Evolutionary conservation across 495 filamentous ascomycete genomes (phyloP).

Genomic region (Hyaloscypha hepaticicola): DNA sequence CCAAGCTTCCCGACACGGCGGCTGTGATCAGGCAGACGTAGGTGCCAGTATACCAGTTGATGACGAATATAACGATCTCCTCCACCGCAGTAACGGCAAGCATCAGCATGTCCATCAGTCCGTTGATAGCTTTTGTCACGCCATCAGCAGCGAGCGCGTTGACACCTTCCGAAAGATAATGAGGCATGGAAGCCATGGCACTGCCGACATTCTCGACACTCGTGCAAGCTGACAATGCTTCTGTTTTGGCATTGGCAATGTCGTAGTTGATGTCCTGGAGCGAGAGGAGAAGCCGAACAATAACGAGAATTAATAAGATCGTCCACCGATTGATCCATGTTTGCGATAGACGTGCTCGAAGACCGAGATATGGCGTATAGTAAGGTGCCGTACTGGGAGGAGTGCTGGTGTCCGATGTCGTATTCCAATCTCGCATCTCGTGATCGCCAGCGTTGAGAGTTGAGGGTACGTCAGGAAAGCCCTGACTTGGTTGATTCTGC

Average conservation of each 20-base stretch:
- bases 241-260: conserved; percentile 67
- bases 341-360: conserved; percentile 87
- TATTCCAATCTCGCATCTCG: conserved; percentile 30
- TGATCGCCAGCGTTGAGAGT: conserved; percentile 32
- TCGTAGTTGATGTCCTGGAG: conserved; percentile 66
- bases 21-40: conserved; percentile 85
- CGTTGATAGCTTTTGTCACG: conserved; percentile 74
- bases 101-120: conserved; percentile 69
- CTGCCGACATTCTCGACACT: conserved; percentile 93
- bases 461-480: conserved; percentile 39
- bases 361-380: conserved; percentile 90
- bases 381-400: conserved; percentile 24
- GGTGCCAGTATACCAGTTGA: conserved; percentile 84
- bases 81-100: conserved; percentile 81
- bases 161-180: conserved; percentile 84
- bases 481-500: conserved; percentile 29
- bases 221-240: conserved; percentile 86
- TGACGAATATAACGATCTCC: conserved; percentile 82
- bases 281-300: conserved; percentile 76
- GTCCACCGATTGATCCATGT: conserved; percentile 98
- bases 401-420: not conserved
- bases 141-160: conserved; percentile 79
- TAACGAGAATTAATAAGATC: conserved; percentile 78
- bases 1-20: conserved; percentile 72
- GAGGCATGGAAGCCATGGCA: conserved; percentile 95